Evolutionary conservation across 768 basidiomycete species (phyloP).

Genomic region (Boletus speciosus): DNA sequence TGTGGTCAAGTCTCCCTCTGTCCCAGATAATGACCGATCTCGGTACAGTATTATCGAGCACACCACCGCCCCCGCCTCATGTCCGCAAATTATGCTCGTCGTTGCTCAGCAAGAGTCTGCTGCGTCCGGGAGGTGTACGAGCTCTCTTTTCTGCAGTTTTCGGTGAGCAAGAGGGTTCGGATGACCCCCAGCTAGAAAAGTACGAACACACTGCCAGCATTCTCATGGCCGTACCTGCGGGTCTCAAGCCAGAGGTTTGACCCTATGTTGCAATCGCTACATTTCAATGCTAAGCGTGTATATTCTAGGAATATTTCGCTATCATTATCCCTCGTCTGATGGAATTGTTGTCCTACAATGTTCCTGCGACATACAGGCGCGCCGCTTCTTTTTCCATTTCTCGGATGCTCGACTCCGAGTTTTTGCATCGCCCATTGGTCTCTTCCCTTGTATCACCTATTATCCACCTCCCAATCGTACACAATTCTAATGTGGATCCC

Average conservation of each 20-base stretch:
- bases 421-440: slow-evolving; percentile 14
- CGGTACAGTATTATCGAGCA: slow-evolving; percentile 52
- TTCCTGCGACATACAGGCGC: slow-evolving; percentile 43
- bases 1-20: slow-evolving; percentile 49
- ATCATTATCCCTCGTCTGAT: slow-evolving; percentile 55
- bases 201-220: slow-evolving; percentile 69
- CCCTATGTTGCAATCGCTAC: neutral
- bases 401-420: slow-evolving; percentile 49
- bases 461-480: slow-evolving; percentile 53
- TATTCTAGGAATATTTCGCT: slow-evolving; percentile 56
- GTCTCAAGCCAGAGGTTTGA: slow-evolving; percentile 52
- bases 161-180: slow-evolving; percentile 51
- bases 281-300: neutral
- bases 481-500: neutral
- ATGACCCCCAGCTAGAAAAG: slow-evolving; percentile 60
- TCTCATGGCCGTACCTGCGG: slow-evolving; percentile 58
- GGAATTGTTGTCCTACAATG: slow-evolving; percentile 41
- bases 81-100: slow-evolving; percentile 55
- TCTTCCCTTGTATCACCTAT: slow-evolving; percentile 40
- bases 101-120: slow-evolving; percentile 67
- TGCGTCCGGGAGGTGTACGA: slow-evolving; percentile 65
- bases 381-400: slow-evolving; percentile 69
- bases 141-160: slow-evolving; percentile 71
- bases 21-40: slow-evolving; percentile 64
- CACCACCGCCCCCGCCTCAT: slow-evolving; percentile 42